Conservation (phyloP, 495 filamentous ascomycete genomes). For the Venustampulla echinocandica region DNA sequence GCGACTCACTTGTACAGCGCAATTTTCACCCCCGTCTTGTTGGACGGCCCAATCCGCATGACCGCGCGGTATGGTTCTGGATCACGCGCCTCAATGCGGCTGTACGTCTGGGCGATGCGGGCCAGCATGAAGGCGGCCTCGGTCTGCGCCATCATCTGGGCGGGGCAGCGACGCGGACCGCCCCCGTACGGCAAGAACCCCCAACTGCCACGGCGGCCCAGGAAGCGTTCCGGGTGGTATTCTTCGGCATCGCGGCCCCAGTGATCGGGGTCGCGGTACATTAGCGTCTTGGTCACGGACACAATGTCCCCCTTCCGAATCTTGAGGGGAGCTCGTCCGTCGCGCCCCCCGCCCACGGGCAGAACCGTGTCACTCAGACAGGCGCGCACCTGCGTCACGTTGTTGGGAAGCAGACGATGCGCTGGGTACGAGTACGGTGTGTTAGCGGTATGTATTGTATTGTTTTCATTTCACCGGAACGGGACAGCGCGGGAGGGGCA, state of each 20-base stretch:
- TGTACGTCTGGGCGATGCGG: not conserved
- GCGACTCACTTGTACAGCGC: no score
- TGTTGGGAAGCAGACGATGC: not conserved
- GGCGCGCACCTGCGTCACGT: not conserved
- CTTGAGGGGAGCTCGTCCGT: constrained; percentile 36
- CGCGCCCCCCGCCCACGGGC: constrained; percentile 37
- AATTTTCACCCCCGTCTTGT: not conserved
- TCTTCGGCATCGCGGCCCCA: not conserved
- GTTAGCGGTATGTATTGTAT: no score
- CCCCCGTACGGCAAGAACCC: not conserved
- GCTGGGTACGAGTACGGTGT: no score
- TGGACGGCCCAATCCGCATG: not conserved
- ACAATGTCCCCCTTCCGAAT: constrained; percentile 26
- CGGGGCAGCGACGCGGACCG: not conserved
- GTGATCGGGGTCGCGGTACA: not conserved
- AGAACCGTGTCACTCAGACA: constrained; percentile 26
- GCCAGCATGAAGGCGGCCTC: not conserved
- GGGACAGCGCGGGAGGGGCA: not conserved
- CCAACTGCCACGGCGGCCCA: not conserved
- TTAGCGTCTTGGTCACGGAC: not conserved
- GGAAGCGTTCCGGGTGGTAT: not conserved
- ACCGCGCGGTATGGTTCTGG: not conserved
- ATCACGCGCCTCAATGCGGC: not conserved
- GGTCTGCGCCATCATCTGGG: not conserved
- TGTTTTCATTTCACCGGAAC: not conserved